Evolutionary conservation across 768 basidiomycete genomes (phyloP), one percentile per base, ranked within the genome.

Genomic region (Termitomyces sp.): DNA sequence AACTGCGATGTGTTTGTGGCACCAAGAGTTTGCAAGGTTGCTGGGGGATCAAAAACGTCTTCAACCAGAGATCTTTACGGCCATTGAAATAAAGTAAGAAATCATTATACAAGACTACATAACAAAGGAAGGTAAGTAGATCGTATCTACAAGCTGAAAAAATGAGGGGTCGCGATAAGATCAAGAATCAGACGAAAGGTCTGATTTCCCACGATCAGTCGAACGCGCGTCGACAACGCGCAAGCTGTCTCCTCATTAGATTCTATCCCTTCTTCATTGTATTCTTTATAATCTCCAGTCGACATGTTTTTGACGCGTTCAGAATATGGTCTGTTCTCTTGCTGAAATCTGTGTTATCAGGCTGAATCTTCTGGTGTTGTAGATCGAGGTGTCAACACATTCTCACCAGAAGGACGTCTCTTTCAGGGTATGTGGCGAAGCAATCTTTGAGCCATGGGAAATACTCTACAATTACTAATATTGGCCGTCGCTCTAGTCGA

Each of bases 381-480:
- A 93, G 96, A 98, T 76, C 89, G 96, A 70, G 96, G 95, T 81
- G 95, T 98, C 60, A 98, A 97, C 81, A 98, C 96, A 66, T 98
- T 98, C 81, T 98, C 96, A 17, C 96, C 96, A 10, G 96, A 98
- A 76, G 96, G 96, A 48, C 95, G 96, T 71, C 78, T 99, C 64
- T 99, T 98, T 79, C 96, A 99, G 87, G 96, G 96, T 96, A 65
- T 53, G 78, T 62, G 47, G 70, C 40, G 34, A 32, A 17, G 49
- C 48, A 17, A 9, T 5, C 40, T 54, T 54, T 17, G 8, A 42
- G 11, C 53, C 40, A 32, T 3, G 5, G 11, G 42, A 12, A 20
- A 34, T 45, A 32, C 3, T 52, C 29, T 58, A 60, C 43, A 57
- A 45, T 57, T 50, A 32, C 20, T 20, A 54, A 14, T 57, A 34